Percentiles rank a stretch among this genome's conserved stretches.
These are phyloP conservation scores for Saccharomycopsis oosterbeekiorum DNA, from an alignment of 805 yeast genomes.

Conservation along the genomic window DNA sequence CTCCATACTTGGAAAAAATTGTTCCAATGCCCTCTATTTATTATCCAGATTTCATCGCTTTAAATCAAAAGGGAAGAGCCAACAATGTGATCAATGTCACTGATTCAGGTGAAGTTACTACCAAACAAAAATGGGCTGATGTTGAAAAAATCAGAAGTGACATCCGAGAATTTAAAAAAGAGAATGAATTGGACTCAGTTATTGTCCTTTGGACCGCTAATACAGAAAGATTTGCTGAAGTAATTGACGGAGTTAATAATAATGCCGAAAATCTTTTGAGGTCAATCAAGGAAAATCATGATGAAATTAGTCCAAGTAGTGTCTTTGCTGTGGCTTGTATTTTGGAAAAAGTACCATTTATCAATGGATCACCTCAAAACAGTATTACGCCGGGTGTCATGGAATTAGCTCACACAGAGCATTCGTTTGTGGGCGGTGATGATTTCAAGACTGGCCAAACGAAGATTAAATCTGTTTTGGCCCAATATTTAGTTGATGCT, in stretches of 20 bases:
- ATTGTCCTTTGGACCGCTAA: slow-evolving; percentile 95
- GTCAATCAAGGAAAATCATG: slow-evolving; percentile 68
- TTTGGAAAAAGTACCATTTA: slow-evolving; percentile 79
- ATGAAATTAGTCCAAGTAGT: slow-evolving; percentile 87
- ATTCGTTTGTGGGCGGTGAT: slow-evolving; percentile 86
- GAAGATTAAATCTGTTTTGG: slow-evolving; percentile 89
- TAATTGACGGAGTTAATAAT: slow-evolving; percentile 75
- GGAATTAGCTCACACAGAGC: slow-evolving; percentile 72
- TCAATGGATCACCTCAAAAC: slow-evolving; percentile 96
- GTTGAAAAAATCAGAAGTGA: slow-evolving; percentile 80
- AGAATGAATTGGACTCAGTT: slow-evolving; percentile 72
- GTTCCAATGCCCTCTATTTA: slow-evolving; percentile 78
- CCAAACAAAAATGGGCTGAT: slow-evolving; percentile 74
- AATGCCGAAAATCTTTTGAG: slow-evolving; percentile 69
- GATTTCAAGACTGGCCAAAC: slow-evolving; percentile 97
- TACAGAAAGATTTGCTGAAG: slow-evolving; percentile 84
- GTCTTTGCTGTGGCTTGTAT: slow-evolving; percentile 89
- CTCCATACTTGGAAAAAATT: slow-evolving; percentile 47
- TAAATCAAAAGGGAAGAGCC: slow-evolving; percentile 88
- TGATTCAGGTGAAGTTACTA: slow-evolving; percentile 38
- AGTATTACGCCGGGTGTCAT: slow-evolving; percentile 94
- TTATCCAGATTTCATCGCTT: slow-evolving; percentile 94
- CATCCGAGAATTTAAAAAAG: slow-evolving; percentile 64
- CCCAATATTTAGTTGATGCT: slow-evolving; percentile 93
- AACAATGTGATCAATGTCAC: slow-evolving; percentile 67